Evolutionary conservation across 768 basidiomycete species (phyloP).

Genomic region (Amanita polypyramis): DNA sequence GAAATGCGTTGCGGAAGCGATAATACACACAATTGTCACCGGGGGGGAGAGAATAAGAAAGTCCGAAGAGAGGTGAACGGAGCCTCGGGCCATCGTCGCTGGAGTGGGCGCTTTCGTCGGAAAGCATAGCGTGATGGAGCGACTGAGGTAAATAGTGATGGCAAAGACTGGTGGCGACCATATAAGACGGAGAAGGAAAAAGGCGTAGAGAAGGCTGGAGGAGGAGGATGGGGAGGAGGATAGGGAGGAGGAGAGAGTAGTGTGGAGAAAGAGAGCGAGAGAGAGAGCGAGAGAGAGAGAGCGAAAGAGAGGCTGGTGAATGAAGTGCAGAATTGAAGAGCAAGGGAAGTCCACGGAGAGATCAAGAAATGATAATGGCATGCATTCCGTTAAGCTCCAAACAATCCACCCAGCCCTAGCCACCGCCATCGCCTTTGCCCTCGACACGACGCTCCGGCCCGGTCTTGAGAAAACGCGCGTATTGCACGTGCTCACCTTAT

Average conservation of each 20-base stretch:
- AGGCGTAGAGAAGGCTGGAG: too few species aligned
- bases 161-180: slow-evolving; percentile 49
- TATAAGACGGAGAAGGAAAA: too few species aligned
- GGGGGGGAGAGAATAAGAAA: slow-evolving; percentile 34
- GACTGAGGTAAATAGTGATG: slow-evolving; percentile 43
- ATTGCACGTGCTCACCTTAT: too few species aligned
- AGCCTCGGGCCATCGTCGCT: slow-evolving; percentile 71
- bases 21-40: slow-evolving; percentile 46
- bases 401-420: neutral
- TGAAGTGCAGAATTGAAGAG: slow-evolving; percentile 30
- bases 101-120: slow-evolving; percentile 60
- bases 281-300: slow-evolving; percentile 12
- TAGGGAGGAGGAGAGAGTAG: slow-evolving; percentile 13
- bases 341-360: slow-evolving; percentile 35
- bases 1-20: slow-evolving; percentile 34
- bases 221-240: slow-evolving; percentile 15
- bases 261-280: too few species aligned
- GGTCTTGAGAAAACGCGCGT: neutral
- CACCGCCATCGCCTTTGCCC: neutral
- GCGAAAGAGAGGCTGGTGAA: slow-evolving; percentile 10
- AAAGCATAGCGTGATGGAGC: slow-evolving; percentile 31
- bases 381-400: neutral
- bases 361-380: slow-evolving; percentile 22
- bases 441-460: neutral
- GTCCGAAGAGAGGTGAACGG: slow-evolving; percentile 58